Conservation (phyloP, 106 monocot species). For the Dendrobium nobile region DNA sequence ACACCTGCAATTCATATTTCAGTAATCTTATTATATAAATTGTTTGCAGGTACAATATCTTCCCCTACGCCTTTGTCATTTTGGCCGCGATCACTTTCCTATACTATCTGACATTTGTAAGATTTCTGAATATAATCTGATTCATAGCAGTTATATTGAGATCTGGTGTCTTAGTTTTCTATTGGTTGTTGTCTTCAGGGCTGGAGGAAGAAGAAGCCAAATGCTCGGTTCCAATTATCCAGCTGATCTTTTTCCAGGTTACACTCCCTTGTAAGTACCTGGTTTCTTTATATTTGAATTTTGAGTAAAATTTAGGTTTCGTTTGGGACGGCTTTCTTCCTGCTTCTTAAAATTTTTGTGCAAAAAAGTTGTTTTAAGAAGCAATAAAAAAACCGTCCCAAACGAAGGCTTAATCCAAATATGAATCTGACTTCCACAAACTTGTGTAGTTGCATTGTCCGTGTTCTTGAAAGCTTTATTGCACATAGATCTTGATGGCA, state of each 20-base stretch:
- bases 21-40: slow-evolving; percentile 6
- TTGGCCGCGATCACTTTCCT: slow-evolving; percentile 68
- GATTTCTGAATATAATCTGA: slow-evolving; percentile 8
- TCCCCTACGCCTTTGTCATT: slow-evolving; percentile 76
- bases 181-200: slow-evolving; percentile 40
- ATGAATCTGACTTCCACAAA: background rate
- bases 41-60: slow-evolving; percentile 80
- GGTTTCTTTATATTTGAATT: background rate
- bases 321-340: too few species aligned
- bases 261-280: background rate
- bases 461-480: background rate
- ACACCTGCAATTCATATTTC: background rate
- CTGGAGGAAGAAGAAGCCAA: slow-evolving; percentile 81
- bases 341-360: too few species aligned
- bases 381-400: too few species aligned
- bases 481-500: too few species aligned
- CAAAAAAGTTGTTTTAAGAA: too few species aligned
- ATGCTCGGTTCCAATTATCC: slow-evolving; percentile 70
- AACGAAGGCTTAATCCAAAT: background rate
- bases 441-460: background rate
- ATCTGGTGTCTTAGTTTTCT: background rate
- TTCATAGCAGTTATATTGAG: background rate
- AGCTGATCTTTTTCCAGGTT: slow-evolving; percentile 19
- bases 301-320: background rate
- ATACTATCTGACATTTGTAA: slow-evolving; percentile 77